A percentile compares a stretch with the other conserved stretches of the same genome.
Evolutionary conservation across 1,284 basidiomycete genomes (phyloP).

Genomic region (Ceratobasidium sp.): DNA sequence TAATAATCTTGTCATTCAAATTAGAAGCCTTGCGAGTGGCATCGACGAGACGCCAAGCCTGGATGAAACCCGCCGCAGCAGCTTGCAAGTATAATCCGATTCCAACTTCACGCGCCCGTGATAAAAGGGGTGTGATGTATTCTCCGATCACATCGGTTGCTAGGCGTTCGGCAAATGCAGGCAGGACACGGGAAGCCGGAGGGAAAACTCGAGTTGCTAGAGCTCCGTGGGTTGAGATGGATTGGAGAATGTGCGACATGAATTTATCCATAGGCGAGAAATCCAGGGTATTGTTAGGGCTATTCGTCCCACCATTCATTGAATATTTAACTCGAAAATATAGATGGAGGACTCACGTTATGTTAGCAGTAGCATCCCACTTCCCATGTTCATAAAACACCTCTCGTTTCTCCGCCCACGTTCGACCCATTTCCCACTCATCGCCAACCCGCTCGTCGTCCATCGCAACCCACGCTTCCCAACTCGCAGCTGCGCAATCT

Average conservation of each 20-base stretch:
- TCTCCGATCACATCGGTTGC: constrained; percentile 86
- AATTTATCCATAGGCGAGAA: constrained; percentile 95
- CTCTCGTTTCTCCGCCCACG: constrained; percentile 94
- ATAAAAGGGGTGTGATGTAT: constrained; percentile 83
- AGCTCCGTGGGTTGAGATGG: constrained; percentile 78
- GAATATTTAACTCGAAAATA: not conserved
- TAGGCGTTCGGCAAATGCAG: constrained; percentile 79
- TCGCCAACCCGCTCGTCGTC: constrained; percentile 50
- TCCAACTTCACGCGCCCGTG: constrained; percentile 79
- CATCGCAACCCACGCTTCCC: constrained; percentile 74
- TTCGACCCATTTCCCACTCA: constrained; percentile 92
- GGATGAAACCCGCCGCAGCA: constrained; percentile 87
- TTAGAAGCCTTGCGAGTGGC: constrained; percentile 49
- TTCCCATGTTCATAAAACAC: constrained; percentile 87
- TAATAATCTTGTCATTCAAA: constrained; percentile 49
- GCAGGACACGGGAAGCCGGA: constrained; percentile 72
- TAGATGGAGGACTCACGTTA: constrained; percentile 69
- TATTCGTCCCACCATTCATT: constrained; percentile 54
- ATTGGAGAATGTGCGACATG: constrained; percentile 74
- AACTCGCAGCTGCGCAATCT: constrained; percentile 81
- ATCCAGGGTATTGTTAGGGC: constrained; percentile 60
- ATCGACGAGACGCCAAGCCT: constrained; percentile 88
- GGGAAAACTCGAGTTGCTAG: constrained; percentile 90
- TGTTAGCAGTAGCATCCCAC: constrained; percentile 85
- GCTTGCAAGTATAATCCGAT: constrained; percentile 83